Percentiles rank a stretch among this genome's conserved stretches.
These are phyloP conservation scores for Fusarium miscanthi DNA, from an alignment of 2,329 filamentous ascomycete species.

Conservation along the genomic window DNA sequence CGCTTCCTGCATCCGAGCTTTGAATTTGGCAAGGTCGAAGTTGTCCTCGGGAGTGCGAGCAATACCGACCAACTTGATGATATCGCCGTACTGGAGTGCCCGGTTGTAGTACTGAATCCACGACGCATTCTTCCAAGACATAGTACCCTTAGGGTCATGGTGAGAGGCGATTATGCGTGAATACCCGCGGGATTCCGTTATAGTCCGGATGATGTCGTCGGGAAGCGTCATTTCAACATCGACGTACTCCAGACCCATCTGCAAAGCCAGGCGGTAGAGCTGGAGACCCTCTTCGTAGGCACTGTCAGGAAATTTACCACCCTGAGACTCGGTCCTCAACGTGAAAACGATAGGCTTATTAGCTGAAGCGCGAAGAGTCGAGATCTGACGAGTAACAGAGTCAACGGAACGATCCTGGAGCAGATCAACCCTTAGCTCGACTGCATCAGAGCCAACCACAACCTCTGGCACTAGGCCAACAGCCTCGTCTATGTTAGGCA, in stretches of 20 bases:
- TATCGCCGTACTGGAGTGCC: constrained; percentile 87
- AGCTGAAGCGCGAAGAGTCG: constrained; percentile 77
- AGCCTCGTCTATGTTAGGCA: constrained; percentile 76
- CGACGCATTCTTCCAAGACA: constrained; percentile 92
- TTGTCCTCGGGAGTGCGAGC: constrained; percentile 85
- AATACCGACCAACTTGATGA: constrained; percentile 92
- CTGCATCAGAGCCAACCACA: constrained; percentile 87
- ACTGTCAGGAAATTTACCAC: constrained; percentile 86
- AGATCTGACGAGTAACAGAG: constrained; percentile 84
- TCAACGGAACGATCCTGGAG: constrained; percentile 80
- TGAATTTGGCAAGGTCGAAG: constrained; percentile 85
- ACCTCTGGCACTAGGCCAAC: constrained; percentile 75
- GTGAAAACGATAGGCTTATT: constrained; percentile 91
- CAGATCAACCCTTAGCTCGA: constrained; percentile 93
- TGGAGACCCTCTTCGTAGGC: constrained; percentile 75
- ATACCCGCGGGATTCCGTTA: constrained; percentile 74
- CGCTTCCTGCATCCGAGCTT: constrained; percentile 75
- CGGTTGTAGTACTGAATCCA: constrained; percentile 93
- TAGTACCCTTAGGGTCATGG: constrained; percentile 81
- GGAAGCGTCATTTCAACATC: constrained; percentile 92
- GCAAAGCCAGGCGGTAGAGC: constrained; percentile 82
- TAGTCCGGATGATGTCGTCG: constrained; percentile 75
- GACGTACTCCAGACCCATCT: constrained; percentile 89
- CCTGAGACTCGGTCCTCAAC: constrained; percentile 84
- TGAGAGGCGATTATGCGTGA: constrained; percentile 94